phyloP scores from a whole-genome alignment of 768 basidiomycete genomes.

The Coprinopsis strossmayeri region DNA sequence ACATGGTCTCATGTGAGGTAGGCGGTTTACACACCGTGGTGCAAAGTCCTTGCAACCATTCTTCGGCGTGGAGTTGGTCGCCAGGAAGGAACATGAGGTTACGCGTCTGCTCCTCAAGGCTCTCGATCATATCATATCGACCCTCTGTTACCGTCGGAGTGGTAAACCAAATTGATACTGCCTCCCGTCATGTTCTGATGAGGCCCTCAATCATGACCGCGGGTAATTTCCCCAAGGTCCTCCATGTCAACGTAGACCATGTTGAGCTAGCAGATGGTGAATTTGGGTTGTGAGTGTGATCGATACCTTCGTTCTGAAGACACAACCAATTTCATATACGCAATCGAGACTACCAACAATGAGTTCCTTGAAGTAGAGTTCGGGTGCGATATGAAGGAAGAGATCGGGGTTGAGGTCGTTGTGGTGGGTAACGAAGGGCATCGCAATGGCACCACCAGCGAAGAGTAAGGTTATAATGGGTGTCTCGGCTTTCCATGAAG shows the following conservation, averaged over 20 bases:
- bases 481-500: slow-evolving; percentile 98
- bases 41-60: slow-evolving; percentile 82
- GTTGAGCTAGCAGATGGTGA: slow-evolving; percentile 99
- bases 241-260: slow-evolving; percentile 99
- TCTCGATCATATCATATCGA: slow-evolving; percentile 96
- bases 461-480: slow-evolving; percentile 96
- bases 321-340: slow-evolving; percentile 97
- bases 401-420: slow-evolving; percentile 96
- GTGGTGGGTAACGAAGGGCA: slow-evolving; percentile 98
- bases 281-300: slow-evolving; percentile 99
- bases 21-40: too few relatives aligned
- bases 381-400: slow-evolving; percentile 95
- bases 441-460: slow-evolving; percentile 96
- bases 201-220: slow-evolving; percentile 86
- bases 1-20: too few relatives aligned
- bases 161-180: slow-evolving; percentile 72
- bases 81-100: slow-evolving; percentile 89
- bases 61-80: slow-evolving; percentile 79
- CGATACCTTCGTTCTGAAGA: slow-evolving; percentile 99
- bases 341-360: slow-evolving; percentile 96
- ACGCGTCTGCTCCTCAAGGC: slow-evolving; percentile 92
- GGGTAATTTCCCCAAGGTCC: slow-evolving; percentile 96
- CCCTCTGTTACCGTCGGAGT: slow-evolving; percentile 94
- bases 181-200: slow-evolving; percentile 82
- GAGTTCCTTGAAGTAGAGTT: slow-evolving; percentile 96